phyloP scores from a whole-genome alignment of 441 rosid species.

The Eutrema salsugineum region DNA sequence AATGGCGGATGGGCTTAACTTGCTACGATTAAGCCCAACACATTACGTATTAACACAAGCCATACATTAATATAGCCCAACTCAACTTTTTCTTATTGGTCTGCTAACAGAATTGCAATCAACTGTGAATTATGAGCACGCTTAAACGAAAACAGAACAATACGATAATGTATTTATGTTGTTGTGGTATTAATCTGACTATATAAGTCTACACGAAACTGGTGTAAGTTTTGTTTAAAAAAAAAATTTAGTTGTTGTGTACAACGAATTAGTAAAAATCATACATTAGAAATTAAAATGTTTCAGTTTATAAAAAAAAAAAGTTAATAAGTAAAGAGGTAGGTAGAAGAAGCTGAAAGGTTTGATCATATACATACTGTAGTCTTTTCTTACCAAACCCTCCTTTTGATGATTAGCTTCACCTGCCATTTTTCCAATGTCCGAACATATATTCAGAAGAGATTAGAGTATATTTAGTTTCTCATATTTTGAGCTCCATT shows the following conservation, averaged over 20 bases:
- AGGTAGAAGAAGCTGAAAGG: neutral
- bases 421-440: slow-evolving; percentile 19
- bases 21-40: neutral
- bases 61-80: neutral
- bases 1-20: slow-evolving; percentile 19
- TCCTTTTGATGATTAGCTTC: slow-evolving; percentile 14
- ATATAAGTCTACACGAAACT: no score
- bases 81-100: neutral
- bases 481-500: neutral
- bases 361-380: neutral
- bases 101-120: neutral
- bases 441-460: neutral
- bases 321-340: neutral
- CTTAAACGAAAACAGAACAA: neutral
- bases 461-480: neutral
- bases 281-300: no score
- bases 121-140: neutral
- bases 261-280: neutral
- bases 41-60: neutral
- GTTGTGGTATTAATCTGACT: neutral
- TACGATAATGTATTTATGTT: neutral
- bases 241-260: no score
- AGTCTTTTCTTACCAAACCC: slow-evolving; percentile 19
- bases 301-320: no score
- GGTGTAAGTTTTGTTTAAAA: neutral